Base-by-base conservation (phyloP, 768 basidiomycete species). In the Russula virescens region DNA sequence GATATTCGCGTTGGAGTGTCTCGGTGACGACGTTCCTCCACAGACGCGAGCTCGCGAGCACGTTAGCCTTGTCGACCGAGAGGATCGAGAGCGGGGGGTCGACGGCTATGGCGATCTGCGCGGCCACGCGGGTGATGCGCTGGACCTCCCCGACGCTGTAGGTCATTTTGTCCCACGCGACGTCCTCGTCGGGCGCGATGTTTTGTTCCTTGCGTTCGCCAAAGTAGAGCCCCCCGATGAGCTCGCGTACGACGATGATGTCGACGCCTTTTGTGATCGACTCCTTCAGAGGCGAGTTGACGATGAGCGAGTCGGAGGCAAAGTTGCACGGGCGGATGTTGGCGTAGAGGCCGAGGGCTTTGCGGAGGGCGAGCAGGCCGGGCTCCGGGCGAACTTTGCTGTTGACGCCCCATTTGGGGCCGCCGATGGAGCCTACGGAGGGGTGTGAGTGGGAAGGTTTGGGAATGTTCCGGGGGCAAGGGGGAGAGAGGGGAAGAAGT, bases 51-150 rank as follows among this genome's bases (percentile, higher is more conserved):
- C 85, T 91, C 25, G 97, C 97, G 59, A 99, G 85, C 23, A 99
- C 97, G 75, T 99, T 99, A 58, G 97, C 97, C 77, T 99, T 99
- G 80, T 99, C 97, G 73, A 99, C 80, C 0, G 94, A 96, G 75
- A 93, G 91, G 62, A 99, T 87, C 23, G 85, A 81, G 51, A 96
- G 80, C 21, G 95, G 94, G 5, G 97, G 97, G 71, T 89, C 80
- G 5, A 84, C 76, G 25, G 87, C 79, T 55, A 94, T 75, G 21
- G 97, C 95, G 68, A 98, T 90, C 74, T 92, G 89, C 42, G 91
- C 95, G 13, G 96, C 97, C 47, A 98, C 94, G 19, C 94, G 86
- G 2, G 96, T 95, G 68, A 99, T 98, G 49, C 97, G 84, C 75
- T 95, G 81, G 47, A 99, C 89, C 74, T 99, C 97, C 16, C 82